These are phyloP conservation scores for Cephalotrichum gorgonifer DNA, from an alignment of 2,329 filamentous ascomycete species.

Conservation along the genomic window DNA sequence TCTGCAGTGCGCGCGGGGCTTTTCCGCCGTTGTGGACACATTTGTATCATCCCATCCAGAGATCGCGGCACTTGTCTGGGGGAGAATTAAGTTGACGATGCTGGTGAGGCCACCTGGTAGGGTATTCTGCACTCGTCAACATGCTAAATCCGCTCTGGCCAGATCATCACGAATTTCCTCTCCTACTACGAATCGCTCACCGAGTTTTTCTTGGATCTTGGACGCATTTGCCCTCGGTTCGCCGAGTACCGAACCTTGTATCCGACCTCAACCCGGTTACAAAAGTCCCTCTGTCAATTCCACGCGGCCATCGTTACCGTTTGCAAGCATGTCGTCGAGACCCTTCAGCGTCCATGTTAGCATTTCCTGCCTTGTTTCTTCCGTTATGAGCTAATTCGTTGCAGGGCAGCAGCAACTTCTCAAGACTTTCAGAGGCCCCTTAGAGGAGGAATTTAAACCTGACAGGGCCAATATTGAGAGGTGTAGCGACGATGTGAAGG, in stretches of 20 bases:
- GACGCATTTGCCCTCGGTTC: slow-evolving; percentile 21
- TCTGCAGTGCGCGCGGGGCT: slow-evolving; percentile 24
- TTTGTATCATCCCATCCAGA: slow-evolving; percentile 24
- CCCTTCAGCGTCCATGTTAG: slow-evolving; percentile 16
- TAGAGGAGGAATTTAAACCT: slow-evolving; percentile 17
- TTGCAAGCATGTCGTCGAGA: slow-evolving; percentile 20
- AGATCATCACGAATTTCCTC: slow-evolving; percentile 22
- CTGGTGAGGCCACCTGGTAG: slow-evolving; percentile 14
- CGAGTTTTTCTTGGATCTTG: slow-evolving; percentile 22
- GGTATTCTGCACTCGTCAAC: background rate
- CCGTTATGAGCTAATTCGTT: background rate
- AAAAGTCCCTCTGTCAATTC: slow-evolving; percentile 21
- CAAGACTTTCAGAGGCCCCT: slow-evolving; percentile 14
- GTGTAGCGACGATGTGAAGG: slow-evolving; percentile 12
- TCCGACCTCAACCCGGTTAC: slow-evolving; percentile 20
- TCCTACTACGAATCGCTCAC: slow-evolving; percentile 29
- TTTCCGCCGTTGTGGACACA: slow-evolving; percentile 23
- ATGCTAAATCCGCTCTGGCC: background rate
- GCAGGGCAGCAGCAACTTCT: slow-evolving; percentile 13
- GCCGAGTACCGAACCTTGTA: slow-evolving; percentile 24
- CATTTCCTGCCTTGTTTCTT: background rate
- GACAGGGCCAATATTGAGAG: slow-evolving; percentile 12
- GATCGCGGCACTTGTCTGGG: slow-evolving; percentile 31
- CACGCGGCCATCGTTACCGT: slow-evolving; percentile 23
- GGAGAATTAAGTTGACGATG: slow-evolving; percentile 29